Evolutionary conservation across 495 filamentous ascomycete genomes (phyloP).

Genomic region (Penicillium cosmopolitanum): DNA sequence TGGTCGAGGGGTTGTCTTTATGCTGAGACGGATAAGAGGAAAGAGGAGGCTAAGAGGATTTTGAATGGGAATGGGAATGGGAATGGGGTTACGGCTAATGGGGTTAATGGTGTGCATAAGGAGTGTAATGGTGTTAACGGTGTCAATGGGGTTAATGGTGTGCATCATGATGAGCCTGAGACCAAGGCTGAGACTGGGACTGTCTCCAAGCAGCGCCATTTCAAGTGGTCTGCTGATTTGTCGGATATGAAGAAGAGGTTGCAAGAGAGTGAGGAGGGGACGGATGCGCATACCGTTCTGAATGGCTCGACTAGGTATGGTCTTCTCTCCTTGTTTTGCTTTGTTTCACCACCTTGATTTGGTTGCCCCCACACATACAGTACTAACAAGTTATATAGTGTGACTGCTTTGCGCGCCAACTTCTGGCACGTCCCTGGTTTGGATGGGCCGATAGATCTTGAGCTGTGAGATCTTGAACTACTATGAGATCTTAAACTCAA

Average conservation of each 20-base stretch:
- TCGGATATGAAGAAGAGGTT: constrained; percentile 52
- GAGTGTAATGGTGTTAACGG: constrained; percentile 61
- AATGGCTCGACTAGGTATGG: constrained; percentile 61
- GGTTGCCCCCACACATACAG: too few species aligned
- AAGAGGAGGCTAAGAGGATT: constrained; percentile 1
- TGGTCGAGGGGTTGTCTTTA: constrained; percentile 84
- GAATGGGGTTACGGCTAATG: constrained; percentile 14
- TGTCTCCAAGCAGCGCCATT: constrained; percentile 34
- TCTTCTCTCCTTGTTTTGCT: background rate
- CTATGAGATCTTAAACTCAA: too few species aligned
- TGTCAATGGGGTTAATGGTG: constrained; percentile 36
- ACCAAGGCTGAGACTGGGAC: constrained; percentile 31
- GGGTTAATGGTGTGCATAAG: constrained; percentile 15
- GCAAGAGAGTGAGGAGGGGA: constrained; percentile 65
- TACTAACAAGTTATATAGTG: constrained; percentile 50
- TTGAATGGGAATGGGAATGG: background rate
- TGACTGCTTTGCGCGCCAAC: constrained; percentile 89
- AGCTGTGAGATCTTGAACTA: constrained; percentile 13
- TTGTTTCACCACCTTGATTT: background rate
- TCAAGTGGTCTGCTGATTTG: constrained; percentile 49
- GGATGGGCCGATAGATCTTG: constrained; percentile 71
- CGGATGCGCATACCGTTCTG: constrained; percentile 91
- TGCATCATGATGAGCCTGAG: constrained; percentile 29
- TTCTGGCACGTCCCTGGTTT: constrained; percentile 79
- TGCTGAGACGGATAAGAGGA: constrained; percentile 51